Evolutionary conservation across 441 rosid genomes (phyloP).

Genomic region (Arabidopsis hybrid): DNA sequence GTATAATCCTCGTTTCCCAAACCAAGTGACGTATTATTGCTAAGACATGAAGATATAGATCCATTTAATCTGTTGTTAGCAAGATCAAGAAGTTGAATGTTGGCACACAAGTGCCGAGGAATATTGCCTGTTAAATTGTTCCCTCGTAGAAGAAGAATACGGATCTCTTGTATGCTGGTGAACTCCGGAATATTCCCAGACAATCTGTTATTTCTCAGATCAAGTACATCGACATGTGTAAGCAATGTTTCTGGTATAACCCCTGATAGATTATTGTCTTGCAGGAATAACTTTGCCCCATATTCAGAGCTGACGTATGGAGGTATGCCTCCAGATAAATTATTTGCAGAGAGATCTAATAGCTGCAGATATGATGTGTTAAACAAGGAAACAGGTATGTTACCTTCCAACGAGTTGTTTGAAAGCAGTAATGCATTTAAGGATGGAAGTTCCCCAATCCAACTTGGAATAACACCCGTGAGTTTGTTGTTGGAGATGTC

Average conservation of each 20-base stretch:
- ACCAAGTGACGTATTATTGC: too few relatives aligned
- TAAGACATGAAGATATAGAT: too few relatives aligned
- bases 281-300: neutral
- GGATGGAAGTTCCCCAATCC: neutral
- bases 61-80: neutral
- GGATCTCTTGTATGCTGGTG: neutral
- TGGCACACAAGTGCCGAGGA: neutral
- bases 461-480: conserved; percentile 29
- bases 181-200: conserved; percentile 18
- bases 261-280: conserved; percentile 21
- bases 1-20: too few relatives aligned
- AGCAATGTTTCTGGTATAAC: conserved; percentile 2
- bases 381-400: neutral
- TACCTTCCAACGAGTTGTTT: conserved; percentile 38
- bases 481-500: conserved; percentile 27
- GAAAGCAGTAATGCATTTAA: fast-evolving
- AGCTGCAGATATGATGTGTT: neutral
- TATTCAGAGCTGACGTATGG: neutral
- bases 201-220: neutral
- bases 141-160: conserved; percentile 19
- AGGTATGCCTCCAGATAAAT: neutral
- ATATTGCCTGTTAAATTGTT: neutral
- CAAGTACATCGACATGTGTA: neutral
- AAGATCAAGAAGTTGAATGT: neutral
- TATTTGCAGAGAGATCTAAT: conserved; percentile 36